Evolutionary conservation across 2,329 filamentous ascomycete species (phyloP), one percentile per base, ranked within the genome.

Genomic region (Pseudogymnoascus sp.): DNA sequence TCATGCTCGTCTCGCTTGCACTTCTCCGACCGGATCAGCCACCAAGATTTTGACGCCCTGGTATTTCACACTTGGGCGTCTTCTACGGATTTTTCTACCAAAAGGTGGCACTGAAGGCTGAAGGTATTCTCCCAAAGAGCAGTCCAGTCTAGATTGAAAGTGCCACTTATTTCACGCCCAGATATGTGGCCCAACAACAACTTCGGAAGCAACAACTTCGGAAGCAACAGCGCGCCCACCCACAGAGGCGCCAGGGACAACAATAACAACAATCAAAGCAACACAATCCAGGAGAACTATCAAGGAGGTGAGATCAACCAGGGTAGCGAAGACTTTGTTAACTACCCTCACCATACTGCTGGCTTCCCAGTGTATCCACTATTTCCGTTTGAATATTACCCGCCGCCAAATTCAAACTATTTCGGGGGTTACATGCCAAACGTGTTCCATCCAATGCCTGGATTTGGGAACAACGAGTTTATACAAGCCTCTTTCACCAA

Each of bases 121-220:
- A 61, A 9, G 21, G 28, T 7, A 25, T 60, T 43, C 21, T 38
- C 37, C 9, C 18, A 40, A 38, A 7, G 11, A 18, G 14, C 11
- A 12, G 12, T 21, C 23, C 11, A 6, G 12, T 21, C 37, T 60
- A 16, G n/a, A 16, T 28, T 16, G 25, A 60, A 35, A 62, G 33
- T 5, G 62, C 52, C 38, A 31, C 40, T 55, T 28, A n/a, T 12
- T 21, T 31, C 38, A 55, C 45, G 43, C 33, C 16, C 45, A 43
- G 60, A 45, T 9, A 71, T 71, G 70, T 71, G 70, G 70, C 63
- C 62, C 33, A 72, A 69, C 45, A 68, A 69, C 63, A 65, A 63
- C 12, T 71, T 68, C 65, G 66, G 65, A 31, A 66, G 59, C 45
- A 68, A 69, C 63, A 65, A 63, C 11, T 71, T 68, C 65, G 66